A percentile compares a stretch with the other conserved stretches of the same genome.
Conservation (phyloP, 2,329 filamentous ascomycete species). For the Fusarium piperis region DNA sequence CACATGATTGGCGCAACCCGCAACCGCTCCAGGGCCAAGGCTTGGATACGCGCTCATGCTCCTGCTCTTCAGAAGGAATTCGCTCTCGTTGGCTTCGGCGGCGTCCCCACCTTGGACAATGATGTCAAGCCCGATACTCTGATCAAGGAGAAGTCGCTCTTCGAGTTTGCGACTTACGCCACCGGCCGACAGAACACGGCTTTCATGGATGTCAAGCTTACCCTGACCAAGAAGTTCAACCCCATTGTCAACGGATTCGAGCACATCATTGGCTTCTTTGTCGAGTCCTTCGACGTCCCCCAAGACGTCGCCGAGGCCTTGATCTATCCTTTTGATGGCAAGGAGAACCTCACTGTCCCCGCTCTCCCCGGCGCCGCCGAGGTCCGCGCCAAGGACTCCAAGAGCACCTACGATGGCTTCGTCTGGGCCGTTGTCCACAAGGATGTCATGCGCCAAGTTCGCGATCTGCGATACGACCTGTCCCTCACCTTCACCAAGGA, state of each 20-base stretch:
- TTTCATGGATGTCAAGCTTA: slow-evolving; percentile 86
- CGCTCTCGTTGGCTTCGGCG: slow-evolving; percentile 83
- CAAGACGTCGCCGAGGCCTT: slow-evolving; percentile 79
- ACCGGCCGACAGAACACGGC: slow-evolving; percentile 93
- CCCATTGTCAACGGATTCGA: slow-evolving; percentile 73
- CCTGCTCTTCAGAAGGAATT: slow-evolving; percentile 82
- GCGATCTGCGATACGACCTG: slow-evolving; percentile 93
- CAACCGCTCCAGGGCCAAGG: slow-evolving; percentile 82
- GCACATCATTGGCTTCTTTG: slow-evolving; percentile 75
- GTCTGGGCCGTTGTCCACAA: slow-evolving; percentile 98
- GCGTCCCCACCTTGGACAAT: slow-evolving; percentile 60
- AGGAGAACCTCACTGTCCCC: slow-evolving; percentile 82
- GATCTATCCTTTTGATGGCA: slow-evolving; percentile 91
- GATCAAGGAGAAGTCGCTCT: slow-evolving; percentile 86
- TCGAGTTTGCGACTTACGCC: slow-evolving; percentile 88
- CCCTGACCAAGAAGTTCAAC: slow-evolving; percentile 87
- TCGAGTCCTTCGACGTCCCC: slow-evolving; percentile 77
- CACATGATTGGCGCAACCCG: slow-evolving; percentile 83
- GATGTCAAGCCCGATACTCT: slow-evolving; percentile 55
- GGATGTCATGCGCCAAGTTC: slow-evolving; percentile 87
- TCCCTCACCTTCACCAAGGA: slow-evolving; percentile 95
- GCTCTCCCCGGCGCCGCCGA: slow-evolving; percentile 68
- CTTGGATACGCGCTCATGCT: slow-evolving; percentile 82
- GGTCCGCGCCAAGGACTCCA: slow-evolving; percentile 62
- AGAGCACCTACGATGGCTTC: slow-evolving; percentile 85